Conservation (phyloP, 495 filamentous ascomycete species). For the Neurospora sp. region DNA sequence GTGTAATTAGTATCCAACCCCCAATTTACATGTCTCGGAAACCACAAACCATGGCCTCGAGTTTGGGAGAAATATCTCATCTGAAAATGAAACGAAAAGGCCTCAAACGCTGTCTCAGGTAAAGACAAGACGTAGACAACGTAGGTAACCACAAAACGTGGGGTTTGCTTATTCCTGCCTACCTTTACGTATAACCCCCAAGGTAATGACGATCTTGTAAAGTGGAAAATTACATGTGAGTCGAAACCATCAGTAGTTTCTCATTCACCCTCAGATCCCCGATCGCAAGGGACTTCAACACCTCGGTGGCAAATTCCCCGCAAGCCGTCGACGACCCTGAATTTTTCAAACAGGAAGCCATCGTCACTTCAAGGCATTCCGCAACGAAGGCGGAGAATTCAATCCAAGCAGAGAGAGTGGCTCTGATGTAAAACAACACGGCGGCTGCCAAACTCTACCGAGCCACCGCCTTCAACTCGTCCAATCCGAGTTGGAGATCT, state of each 20-base stretch:
- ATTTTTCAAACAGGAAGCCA: not conserved
- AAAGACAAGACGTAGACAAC: not conserved
- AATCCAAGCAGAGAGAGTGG: not conserved
- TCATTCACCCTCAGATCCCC: not conserved
- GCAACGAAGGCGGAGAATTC: not conserved
- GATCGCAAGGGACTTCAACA: not conserved
- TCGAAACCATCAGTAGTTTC: not conserved
- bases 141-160: not conserved
- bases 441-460: not conserved
- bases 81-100: not conserved
- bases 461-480: not conserved
- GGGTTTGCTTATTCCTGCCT: not conserved
- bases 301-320: not conserved
- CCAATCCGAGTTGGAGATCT: not conserved
- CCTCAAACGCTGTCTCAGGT: not conserved
- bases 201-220: not conserved
- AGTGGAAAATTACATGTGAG: not conserved
- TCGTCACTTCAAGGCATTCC: not conserved
- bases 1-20: not conserved
- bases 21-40: not conserved
- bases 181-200: not conserved
- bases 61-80: not conserved
- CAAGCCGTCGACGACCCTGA: not conserved
- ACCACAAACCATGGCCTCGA: not conserved
- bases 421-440: not conserved